Base-by-base conservation (phyloP, 2,329 filamentous ascomycete species). In the Fusarium liriodendri region DNA sequence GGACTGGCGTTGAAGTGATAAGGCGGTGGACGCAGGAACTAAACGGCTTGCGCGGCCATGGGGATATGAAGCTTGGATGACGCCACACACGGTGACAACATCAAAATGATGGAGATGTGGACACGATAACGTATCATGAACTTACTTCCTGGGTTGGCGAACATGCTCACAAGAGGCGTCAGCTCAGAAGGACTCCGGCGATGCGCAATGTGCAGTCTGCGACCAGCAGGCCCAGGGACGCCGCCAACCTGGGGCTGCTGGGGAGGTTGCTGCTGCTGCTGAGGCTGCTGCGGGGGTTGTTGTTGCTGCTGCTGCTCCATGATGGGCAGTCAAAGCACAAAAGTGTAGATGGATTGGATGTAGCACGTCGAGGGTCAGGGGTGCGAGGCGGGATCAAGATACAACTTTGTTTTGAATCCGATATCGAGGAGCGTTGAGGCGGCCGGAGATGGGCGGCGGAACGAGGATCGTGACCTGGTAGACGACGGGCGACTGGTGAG, bases 131-230 rank as follows among this genome's bases (percentile, higher is more conserved):
- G 37, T 60, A 70, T 64, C 42, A 57, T 73, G 68, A 64, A 89
- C 90, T 89, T 87, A 92, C 90, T 91, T 84, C 87, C 87, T 76
- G 89, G 88, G 75, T 89, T 90, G 75, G 87, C 84, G 84, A 90
- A 95, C 94, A 91, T 94, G 95, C 95, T 97, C 94, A 98, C 97
- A 84, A 98, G 87, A 75, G 96, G 97, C 69, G 96, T 98, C 84
- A 98, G 89, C 89, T 98, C 97, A 78, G 97, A 98, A 76, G 96
- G 97, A 86, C 95, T 98, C 85, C 96, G 93, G 82, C 96, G 93
- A 88, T 98, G 96, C 81, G 96, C 96, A 85, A 98, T 98, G 87
- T 98, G 95, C 83, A 98, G 91, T 83, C 95, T 93, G 82, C 96
- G 95, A 81, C 95, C 95, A 82, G 92, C 86, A 80, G 94, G 94